Base-by-base conservation (phyloP, 2,329 filamentous ascomycete species). In the Bimuria novae-zelandiae region DNA sequence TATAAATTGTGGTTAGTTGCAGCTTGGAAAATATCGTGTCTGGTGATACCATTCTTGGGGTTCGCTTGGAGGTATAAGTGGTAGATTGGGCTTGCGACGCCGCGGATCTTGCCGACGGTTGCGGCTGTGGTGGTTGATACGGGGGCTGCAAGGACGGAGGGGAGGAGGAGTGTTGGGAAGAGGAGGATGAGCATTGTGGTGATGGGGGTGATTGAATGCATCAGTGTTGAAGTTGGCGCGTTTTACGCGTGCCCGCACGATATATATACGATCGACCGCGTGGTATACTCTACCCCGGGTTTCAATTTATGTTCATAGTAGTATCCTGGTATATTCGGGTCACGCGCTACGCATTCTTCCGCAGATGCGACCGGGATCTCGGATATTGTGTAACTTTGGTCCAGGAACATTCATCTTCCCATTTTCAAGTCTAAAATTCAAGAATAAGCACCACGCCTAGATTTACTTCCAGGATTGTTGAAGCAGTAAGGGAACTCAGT, bases 61-160 rank as follows among this genome's bases (percentile, higher is more conserved):
- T 75, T 74, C 3, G 75, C 70, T 64, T 83, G 81, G 3, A 83
- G 71, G 58, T 83, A 83, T 19, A 79, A 73, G 61, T 84, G 81
- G 57, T 77, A 82, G 51, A 82, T 78, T 2, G 81, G 81, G 6
- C 75, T 72, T 51, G 72, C 68, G 7, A 82, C 80, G 32, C 77
- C 76, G 29, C 80, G 79, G 55, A 82, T 80, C 61, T 80, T 77
- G 63, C 79, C 76, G 11, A 79, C 71, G 47, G 79, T 79, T 36
- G 74, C 73, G 6, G 65, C 52, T n/a, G 64, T 63, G 12, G 41
- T 33, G 43, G 55, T 53, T n/a, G 49, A 48, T 0, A 64, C 48
- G 2, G 61, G 61, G 14, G 56, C 55, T 7, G 50, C 43, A n/a
- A 59, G 25, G 6, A 48, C 51, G 22, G 30, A n/a, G 10, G 46